These are phyloP conservation scores for Flaveria ramosissima DNA, from an alignment of 129 eudicot species.

Conservation along the genomic window DNA sequence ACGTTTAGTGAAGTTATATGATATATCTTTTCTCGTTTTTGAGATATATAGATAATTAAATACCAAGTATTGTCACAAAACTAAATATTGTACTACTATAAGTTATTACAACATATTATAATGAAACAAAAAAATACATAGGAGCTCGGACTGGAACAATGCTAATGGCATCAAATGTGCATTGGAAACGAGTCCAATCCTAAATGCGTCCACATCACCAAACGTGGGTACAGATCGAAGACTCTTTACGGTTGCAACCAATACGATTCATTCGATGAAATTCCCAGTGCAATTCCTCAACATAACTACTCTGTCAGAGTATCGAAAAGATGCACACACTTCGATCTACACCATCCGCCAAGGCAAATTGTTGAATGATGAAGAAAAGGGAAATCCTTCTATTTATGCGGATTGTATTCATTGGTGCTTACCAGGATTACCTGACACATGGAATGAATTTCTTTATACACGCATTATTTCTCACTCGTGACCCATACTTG, in stretches of 20 bases:
- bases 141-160: conserved; percentile 92
- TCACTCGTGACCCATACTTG: conserved; percentile 43
- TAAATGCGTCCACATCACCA: conserved; percentile 60
- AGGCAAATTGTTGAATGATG: conserved; percentile 63
- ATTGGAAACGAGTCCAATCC: conserved; percentile 65
- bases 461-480: conserved; percentile 66
- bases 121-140: conserved; percentile 10
- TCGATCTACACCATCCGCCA: conserved; percentile 81
- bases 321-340: conserved; percentile 91
- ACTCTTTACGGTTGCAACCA: conserved; percentile 54
- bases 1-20: background rate
- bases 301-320: conserved; percentile 81
- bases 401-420: conserved; percentile 88
- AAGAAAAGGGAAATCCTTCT: conserved; percentile 68
- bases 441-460: conserved; percentile 91
- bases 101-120: conserved; percentile 14
- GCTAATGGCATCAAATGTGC: conserved; percentile 87
- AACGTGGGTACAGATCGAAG: conserved; percentile 76
- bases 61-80: background rate
- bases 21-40: too few species aligned
- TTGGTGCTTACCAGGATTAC: conserved; percentile 97
- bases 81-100: background rate
- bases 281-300: conserved; percentile 63
- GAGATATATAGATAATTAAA: background rate
- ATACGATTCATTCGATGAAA: conserved; percentile 55